Conservation (phyloP, 1,139 yeast species). For the Candida sp. region DNA sequence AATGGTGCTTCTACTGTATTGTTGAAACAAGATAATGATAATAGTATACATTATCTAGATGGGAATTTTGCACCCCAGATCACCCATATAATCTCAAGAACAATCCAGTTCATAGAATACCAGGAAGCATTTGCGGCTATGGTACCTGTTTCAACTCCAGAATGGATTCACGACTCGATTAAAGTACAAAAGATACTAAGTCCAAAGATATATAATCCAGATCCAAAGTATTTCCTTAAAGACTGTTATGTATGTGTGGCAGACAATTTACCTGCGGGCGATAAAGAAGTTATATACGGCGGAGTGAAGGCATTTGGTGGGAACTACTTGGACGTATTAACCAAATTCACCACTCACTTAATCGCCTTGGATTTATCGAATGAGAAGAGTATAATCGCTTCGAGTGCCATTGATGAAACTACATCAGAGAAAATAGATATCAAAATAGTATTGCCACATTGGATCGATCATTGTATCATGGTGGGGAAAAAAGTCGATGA, state of each 20-base stretch:
- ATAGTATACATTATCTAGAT: conserved; percentile 19
- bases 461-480: conserved; percentile 72
- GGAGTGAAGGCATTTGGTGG: conserved; percentile 79
- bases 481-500: conserved; percentile 51
- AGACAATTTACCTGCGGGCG: conserved; percentile 56
- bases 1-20: conserved; percentile 20
- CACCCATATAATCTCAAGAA: conserved; percentile 58
- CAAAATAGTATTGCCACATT: conserved; percentile 68
- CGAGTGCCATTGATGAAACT: conserved; percentile 30
- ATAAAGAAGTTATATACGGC: conserved; percentile 61
- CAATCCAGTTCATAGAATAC: conserved; percentile 55
- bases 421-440: conserved; percentile 29
- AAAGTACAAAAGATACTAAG: conserved; percentile 43
- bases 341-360: conserved; percentile 75
- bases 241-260: conserved; percentile 59
- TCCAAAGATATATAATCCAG: conserved; percentile 59
- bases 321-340: conserved; percentile 57
- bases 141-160: conserved; percentile 67
- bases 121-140: conserved; percentile 45
- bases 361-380: conserved; percentile 58
- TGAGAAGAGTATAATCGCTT: conserved; percentile 43
- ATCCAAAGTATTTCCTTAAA: conserved; percentile 62
- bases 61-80: conserved; percentile 11
- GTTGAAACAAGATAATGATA: conserved; percentile 22
- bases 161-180: conserved; percentile 60